Evolutionary conservation across 108 stramenopile genomes (phyloP).

Genomic region (Nannochloropsis oceanica): DNA sequence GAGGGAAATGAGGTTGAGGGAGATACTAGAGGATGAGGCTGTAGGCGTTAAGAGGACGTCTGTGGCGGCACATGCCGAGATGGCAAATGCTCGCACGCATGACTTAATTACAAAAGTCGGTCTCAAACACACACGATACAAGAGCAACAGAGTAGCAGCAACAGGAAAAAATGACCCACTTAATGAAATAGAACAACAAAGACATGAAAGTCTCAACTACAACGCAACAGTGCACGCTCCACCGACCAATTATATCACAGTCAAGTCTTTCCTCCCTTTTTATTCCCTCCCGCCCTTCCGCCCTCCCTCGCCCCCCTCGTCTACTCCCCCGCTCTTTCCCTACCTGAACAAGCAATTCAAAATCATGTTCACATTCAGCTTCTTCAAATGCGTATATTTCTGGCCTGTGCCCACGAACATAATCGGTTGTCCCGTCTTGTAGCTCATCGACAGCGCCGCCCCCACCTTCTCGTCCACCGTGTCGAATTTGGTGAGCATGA

Average conservation of each 20-base stretch:
- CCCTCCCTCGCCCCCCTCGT: background rate
- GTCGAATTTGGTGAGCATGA: constrained; percentile 92
- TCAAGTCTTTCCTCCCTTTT: background rate
- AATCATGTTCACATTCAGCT: constrained; percentile 59
- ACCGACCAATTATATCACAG: no score
- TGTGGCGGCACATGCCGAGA: no score
- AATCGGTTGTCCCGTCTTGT: constrained; percentile 84
- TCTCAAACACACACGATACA: no score
- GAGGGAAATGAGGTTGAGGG: no score
- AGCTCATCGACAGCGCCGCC: constrained; percentile 79
- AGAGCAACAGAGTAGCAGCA: no score
- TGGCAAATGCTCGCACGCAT: no score
- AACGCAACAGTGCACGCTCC: background rate
- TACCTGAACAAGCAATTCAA: constrained; percentile 61
- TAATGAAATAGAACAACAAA: background rate
- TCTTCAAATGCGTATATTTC: constrained; percentile 89
- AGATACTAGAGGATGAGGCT: no score
- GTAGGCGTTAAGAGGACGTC: no score
- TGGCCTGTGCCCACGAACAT: constrained; percentile 92
- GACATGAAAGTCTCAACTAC: background rate
- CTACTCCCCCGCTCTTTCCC: background rate
- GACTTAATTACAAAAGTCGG: no score
- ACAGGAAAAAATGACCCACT: no score
- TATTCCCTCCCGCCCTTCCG: background rate
- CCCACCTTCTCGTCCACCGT: constrained; percentile 98